Percentiles rank a stretch among this genome's conserved stretches.
These are phyloP conservation scores for Globisporangium spiculum DNA, from an alignment of 352 stramenopile species.

Conservation along the genomic window DNA sequence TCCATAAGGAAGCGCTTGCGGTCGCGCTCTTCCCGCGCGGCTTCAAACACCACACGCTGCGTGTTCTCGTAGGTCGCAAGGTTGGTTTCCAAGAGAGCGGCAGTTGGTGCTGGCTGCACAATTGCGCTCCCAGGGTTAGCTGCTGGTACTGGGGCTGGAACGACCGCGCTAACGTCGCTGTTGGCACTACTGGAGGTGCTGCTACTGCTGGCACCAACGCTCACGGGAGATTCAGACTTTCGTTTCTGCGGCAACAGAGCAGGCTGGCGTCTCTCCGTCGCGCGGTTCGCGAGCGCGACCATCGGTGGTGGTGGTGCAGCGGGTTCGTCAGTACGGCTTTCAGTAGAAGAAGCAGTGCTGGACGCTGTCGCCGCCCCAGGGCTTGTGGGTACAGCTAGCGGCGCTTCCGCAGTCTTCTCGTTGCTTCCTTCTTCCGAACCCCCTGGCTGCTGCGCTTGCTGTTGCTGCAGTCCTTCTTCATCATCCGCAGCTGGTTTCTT, in stretches of 20 bases:
- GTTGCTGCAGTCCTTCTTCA: neutral
- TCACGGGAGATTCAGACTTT: neutral
- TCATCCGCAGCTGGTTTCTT: neutral
- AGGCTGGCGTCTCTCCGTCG: constrained; percentile 4
- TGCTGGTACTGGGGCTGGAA: constrained; percentile 4
- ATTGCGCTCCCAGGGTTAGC: neutral
- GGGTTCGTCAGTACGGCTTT: neutral
- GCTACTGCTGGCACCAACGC: neutral
- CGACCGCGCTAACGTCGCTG: neutral
- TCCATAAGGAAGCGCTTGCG: constrained; percentile 60
- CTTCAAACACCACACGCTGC: constrained; percentile 47
- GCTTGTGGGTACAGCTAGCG: no score
- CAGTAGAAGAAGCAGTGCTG: neutral
- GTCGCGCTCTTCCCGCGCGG: constrained; percentile 57
- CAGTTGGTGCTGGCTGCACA: constrained; percentile 11
- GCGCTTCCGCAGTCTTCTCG: neutral
- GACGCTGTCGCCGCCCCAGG: neutral
- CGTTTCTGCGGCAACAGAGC: constrained; percentile 1
- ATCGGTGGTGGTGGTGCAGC: neutral
- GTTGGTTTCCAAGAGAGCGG: constrained; percentile 14
- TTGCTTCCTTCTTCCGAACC: neutral
- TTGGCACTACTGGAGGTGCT: neutral
- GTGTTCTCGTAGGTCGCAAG: constrained; percentile 36
- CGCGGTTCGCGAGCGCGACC: neutral
- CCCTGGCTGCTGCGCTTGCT: neutral